Evolutionary conservation across 1,284 basidiomycete species (phyloP).

Genomic region (Leccinum pallidistipes): DNA sequence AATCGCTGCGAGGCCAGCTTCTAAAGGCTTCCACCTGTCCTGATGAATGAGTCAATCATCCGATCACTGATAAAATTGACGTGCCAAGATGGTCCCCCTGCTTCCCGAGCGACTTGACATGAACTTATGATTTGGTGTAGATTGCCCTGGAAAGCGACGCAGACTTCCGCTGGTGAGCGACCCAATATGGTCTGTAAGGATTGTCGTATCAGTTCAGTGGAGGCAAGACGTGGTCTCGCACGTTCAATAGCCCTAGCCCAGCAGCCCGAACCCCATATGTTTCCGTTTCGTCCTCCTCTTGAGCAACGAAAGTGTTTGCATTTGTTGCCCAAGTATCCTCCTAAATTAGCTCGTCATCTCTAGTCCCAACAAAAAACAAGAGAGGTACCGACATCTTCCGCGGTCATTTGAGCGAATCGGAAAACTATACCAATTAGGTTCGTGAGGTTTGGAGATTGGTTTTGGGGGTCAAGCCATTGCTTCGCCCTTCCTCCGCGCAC

Average conservation of each 20-base stretch:
- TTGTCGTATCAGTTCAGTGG: conserved; percentile 13
- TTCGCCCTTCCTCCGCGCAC: conserved; percentile 62
- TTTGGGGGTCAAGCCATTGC: conserved; percentile 53
- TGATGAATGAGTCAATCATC: conserved; percentile 5
- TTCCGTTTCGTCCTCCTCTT: conserved; percentile 92
- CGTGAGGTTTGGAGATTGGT: conserved; percentile 45
- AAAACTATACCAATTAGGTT: conserved; percentile 63
- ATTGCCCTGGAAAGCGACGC: conserved; percentile 55
- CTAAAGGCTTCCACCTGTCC: conserved; percentile 84
- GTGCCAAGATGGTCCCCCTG: conserved; percentile 57
- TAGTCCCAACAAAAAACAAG: background rate
- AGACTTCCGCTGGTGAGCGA: conserved; percentile 57
- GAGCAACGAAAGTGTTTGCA: conserved; percentile 89
- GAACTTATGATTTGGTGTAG: conserved; percentile 57
- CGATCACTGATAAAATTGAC: conserved; percentile 3
- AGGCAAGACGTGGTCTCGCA: conserved; percentile 38
- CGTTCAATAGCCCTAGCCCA: conserved; percentile 81
- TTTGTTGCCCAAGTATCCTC: conserved; percentile 91
- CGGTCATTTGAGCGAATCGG: conserved; percentile 84
- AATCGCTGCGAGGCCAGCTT: conserved; percentile 82
- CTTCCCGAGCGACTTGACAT: conserved; percentile 54
- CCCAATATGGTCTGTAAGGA: conserved; percentile 62
- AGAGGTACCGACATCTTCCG: conserved; percentile 71
- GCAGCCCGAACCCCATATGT: conserved; percentile 82
- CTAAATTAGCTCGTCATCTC: conserved; percentile 39